These are phyloP conservation scores for Gaillardinia entomophila DNA, from an alignment of 805 yeast genomes.

Conservation along the genomic window DNA sequence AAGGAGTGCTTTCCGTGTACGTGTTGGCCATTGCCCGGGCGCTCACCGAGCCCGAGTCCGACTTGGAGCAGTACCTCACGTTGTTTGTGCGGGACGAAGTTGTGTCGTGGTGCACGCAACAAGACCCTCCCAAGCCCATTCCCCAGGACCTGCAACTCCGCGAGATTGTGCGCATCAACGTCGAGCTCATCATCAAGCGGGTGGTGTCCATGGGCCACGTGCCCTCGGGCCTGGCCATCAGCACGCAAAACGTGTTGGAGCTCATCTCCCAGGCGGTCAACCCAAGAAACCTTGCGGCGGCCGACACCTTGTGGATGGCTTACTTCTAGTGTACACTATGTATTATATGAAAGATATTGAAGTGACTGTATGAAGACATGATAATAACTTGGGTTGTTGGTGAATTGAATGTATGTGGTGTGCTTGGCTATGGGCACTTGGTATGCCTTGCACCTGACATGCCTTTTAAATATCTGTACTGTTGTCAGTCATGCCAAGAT, in stretches of 20 bases:
- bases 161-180: constrained; percentile 84
- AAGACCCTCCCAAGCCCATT: constrained; percentile 63
- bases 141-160: constrained; percentile 80
- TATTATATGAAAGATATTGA: background rate
- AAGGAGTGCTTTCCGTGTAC: constrained; percentile 84
- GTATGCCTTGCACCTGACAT: background rate
- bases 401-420: background rate
- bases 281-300: constrained; percentile 85
- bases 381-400: background rate
- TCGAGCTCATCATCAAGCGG: constrained; percentile 75
- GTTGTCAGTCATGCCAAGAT: background rate
- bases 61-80: constrained; percentile 85
- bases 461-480: background rate
- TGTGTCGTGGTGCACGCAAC: constrained; percentile 87
- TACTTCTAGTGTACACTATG: constrained; percentile 46
- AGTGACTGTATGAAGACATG: background rate
- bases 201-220: constrained; percentile 64
- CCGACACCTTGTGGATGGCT: constrained; percentile 95
- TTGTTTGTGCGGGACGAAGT: constrained; percentile 94
- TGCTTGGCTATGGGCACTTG: background rate
- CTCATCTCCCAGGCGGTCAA: constrained; percentile 92
- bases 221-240: constrained; percentile 61
- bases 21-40: constrained; percentile 83
- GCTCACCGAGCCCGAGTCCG: constrained; percentile 85
- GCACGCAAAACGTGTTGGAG: constrained; percentile 86